A percentile compares a stretch with the other conserved stretches of the same genome.
Conservation (phyloP, 225 moss, liverwort and hornwort species). For the Thuidium tamariscinum region DNA sequence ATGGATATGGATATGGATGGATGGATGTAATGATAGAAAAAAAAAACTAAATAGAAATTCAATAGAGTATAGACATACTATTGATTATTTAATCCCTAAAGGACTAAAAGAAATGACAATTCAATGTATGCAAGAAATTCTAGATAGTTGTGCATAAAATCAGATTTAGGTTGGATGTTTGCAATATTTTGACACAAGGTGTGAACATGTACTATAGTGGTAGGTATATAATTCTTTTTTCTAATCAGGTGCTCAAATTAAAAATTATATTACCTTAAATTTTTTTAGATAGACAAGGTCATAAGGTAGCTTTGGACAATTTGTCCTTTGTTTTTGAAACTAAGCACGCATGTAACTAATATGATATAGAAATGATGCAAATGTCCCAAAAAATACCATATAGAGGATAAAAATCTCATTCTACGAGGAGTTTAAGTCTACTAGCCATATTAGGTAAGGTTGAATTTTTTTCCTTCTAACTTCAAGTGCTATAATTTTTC, state of each 20-base stretch:
- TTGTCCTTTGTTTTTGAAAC: rapidly evolving
- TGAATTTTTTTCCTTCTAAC: too few relatives aligned
- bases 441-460: too few relatives aligned
- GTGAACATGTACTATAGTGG: rapidly evolving
- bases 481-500: too few relatives aligned
- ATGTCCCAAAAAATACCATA: not conserved
- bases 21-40: not conserved
- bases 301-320: not conserved
- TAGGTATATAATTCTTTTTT: not conserved
- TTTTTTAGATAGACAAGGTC: not conserved
- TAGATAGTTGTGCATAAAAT: not conserved
- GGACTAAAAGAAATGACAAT: rapidly evolving
- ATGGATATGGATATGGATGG: too few relatives aligned
- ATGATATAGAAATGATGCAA: not conserved
- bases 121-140: too few relatives aligned
- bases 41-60: not conserved
- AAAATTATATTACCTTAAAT: not conserved
- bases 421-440: not conserved
- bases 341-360: rapidly evolving
- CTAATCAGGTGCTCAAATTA: rapidly evolving
- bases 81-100: not conserved
- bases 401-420: not conserved
- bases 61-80: not conserved
- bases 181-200: not conserved
- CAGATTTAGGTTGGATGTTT: not conserved